A percentile compares a stretch with the other conserved stretches of the same genome.
phyloP scores from a whole-genome alignment of 129 eudicot genomes.

The Flaveria brownii region DNA sequence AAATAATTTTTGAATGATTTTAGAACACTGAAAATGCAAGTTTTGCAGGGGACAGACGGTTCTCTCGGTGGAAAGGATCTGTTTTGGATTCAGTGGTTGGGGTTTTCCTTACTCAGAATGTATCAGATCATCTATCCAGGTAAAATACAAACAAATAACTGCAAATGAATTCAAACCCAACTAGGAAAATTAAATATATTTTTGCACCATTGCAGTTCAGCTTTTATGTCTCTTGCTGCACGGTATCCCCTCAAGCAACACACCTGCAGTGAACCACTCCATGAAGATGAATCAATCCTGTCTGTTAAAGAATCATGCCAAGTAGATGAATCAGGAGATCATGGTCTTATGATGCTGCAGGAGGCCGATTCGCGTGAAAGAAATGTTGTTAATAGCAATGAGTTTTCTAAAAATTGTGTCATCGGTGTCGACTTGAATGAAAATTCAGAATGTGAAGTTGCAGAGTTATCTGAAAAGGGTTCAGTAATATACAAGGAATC shows the following conservation, averaged over 20 bases:
- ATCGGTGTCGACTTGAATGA: slow-evolving; percentile 36
- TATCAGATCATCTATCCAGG: slow-evolving; percentile 97
- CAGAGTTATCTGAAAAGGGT: slow-evolving; percentile 30
- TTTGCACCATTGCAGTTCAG: slow-evolving; percentile 69
- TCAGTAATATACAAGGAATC: slow-evolving; percentile 32
- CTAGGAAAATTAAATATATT: not conserved
- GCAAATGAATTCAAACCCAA: slow-evolving; percentile 3
- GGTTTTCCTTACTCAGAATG: slow-evolving; percentile 96
- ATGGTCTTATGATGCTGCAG: slow-evolving; percentile 35
- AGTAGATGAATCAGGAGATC: slow-evolving; percentile 44
- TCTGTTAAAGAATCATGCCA: slow-evolving; percentile 44
- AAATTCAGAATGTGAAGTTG: slow-evolving; percentile 36
- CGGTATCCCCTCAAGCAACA: slow-evolving; percentile 62
- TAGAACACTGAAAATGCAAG: slow-evolving; percentile 9
- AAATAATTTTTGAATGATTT: not conserved
- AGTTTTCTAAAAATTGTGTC: slow-evolving; percentile 31
- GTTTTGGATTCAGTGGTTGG: slow-evolving; percentile 96
- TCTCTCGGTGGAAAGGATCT: slow-evolving; percentile 95
- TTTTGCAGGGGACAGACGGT: slow-evolving; percentile 92
- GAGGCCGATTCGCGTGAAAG: slow-evolving; percentile 36
- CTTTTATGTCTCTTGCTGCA: slow-evolving; percentile 90
- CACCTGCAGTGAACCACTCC: slow-evolving; percentile 25
- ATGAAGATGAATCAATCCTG: slow-evolving; percentile 39
- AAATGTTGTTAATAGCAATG: slow-evolving; percentile 50
- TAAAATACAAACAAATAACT: slow-evolving; percentile 26